Evolutionary conservation across 768 basidiomycete species (phyloP), one percentile per base, ranked within the genome.

Genomic region (Mycena chlorophos): DNA sequence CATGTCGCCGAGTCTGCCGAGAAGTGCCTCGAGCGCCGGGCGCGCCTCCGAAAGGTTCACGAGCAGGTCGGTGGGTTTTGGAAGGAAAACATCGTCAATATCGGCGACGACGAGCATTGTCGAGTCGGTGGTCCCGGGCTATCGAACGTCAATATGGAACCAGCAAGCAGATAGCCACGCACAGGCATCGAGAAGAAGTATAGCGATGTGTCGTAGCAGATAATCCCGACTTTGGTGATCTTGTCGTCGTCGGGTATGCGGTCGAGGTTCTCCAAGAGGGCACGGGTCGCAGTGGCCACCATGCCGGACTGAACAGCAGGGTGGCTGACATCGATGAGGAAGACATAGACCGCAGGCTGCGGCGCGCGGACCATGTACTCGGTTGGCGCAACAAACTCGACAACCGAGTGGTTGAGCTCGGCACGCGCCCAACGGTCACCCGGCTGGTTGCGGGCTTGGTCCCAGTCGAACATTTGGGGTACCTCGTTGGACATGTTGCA

Each of bases 281-380:
- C 96, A 40, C 96, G 86, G 5, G 94, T 97, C 19, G 97, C 97
- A 56, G 95, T 98, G 14, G 97, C 97, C 46, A 98, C 92, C 96
- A 99, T 98, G 42, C 95, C 91, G 40, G 91, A 91, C 73, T 94
- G 89, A 40, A 99, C 82, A 27, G 96, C 95, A 34, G 86, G 71
- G 66, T 96, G 91, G 67, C 92, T 93, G 62, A 98, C 94, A 67
- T 99, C 97, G 72, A 99, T 91, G 68, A 98, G 82, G 80, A 98
- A 97, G 54, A 96, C 82, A 71, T 96, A 98, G 50, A 97, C 93
- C 17, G 95, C 93, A 4, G 97, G 94, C 71, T 98, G 97, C 50
- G 97, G 97, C 4, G 97, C 89, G 61, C 97, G 89, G 67, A 95
- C 96, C 97, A 98, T 98, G 73, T 99, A 99, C 74, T 99, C 97